Evolutionary conservation across 176 grass and related monocot species (phyloP), one percentile per base, ranked within the genome.

Genomic region (Cenchrus fungigraminus): DNA sequence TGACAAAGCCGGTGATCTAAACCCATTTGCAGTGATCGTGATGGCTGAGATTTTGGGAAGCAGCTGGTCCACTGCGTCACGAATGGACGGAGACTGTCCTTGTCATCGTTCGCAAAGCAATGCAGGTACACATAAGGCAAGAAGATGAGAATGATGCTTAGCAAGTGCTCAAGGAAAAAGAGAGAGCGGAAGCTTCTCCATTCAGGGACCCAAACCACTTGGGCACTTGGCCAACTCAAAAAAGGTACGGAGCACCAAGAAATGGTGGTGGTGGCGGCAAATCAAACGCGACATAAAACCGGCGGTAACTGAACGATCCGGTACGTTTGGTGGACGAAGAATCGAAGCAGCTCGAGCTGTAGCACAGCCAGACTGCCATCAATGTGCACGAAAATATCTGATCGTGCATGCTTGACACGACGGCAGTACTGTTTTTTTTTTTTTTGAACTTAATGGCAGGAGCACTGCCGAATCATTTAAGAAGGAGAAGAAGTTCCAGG

Each of bases 261-360:
- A 79, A 80, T 80, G 78, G 67, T 37, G 78, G 12, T 25, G 78
- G 12, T 25, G 72, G 40, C 9, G 81, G 8, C 67, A 34, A 37
- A 66, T n/a, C 37, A 65, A 82, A 56, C 28, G 70, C 47, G 37
- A 3, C 69, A 67, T 29, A 20, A 20, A 20, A 46, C 2, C 19
- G 45, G 77, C 44, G 34, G 12, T 32, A 64, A 45, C 11, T 64
- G 55, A 20, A 64, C 62, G 13, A 53, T 67, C 17, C 40, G 63
- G 78, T 80, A 68, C 78, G 63, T 10, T 80, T 68, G 62, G 47
- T 54, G 78, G 15, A 6, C 46, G 62, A 80, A 80, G 78, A 80
- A 32, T 14, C 20, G 22, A 31, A 65, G 22, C 12, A 52, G 12
- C 12, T 29, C 1, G 45, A 50, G 77, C 43, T 51, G 6, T 28